Conservation (phyloP, 805 yeast species). For the Candida insectalens region DNA sequence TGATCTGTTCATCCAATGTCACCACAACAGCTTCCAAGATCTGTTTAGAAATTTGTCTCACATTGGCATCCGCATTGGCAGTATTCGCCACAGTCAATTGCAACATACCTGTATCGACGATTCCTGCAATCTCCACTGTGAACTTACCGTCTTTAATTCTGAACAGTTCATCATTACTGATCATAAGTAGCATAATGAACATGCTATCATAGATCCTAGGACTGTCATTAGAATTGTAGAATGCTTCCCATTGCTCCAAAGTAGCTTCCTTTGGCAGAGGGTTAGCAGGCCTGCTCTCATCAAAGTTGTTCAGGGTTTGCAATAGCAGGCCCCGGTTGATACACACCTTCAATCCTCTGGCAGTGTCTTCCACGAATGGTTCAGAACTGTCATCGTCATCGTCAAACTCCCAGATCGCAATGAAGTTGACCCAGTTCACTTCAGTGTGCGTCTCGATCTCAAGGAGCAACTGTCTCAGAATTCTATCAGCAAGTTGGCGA, state of each 20-base stretch:
- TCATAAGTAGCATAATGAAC: conserved; percentile 50
- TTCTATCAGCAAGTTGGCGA: conserved; percentile 44
- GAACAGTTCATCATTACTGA: conserved; percentile 60
- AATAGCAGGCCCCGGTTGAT: too few relatives aligned
- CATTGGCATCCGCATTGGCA: conserved; percentile 23
- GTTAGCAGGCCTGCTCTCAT: too few relatives aligned
- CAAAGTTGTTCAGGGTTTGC: too few relatives aligned
- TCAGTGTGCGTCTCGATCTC: conserved; percentile 42
- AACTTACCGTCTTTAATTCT: conserved; percentile 13
- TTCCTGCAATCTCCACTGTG: conserved; percentile 40
- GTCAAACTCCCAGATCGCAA: conserved; percentile 57
- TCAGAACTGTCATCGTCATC: too few relatives aligned
- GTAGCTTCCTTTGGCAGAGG: too few relatives aligned
- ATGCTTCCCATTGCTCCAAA: too few relatives aligned
- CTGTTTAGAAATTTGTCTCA: conserved; percentile 28
- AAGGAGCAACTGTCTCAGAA: conserved; percentile 47
- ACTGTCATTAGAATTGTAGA: conserved; percentile 13
- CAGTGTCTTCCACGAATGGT: too few relatives aligned
- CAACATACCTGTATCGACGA: conserved; percentile 49
- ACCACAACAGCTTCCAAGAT: conserved; percentile 36
- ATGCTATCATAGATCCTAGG: conserved; percentile 74
- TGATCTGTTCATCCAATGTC: conserved; percentile 29
- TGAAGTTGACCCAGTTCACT: conserved; percentile 55
- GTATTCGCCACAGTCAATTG: conserved; percentile 40
- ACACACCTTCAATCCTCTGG: too few relatives aligned